These are phyloP conservation scores for Monascus ruber DNA, from an alignment of 2,329 filamentous ascomycete species.

Conservation along the genomic window DNA sequence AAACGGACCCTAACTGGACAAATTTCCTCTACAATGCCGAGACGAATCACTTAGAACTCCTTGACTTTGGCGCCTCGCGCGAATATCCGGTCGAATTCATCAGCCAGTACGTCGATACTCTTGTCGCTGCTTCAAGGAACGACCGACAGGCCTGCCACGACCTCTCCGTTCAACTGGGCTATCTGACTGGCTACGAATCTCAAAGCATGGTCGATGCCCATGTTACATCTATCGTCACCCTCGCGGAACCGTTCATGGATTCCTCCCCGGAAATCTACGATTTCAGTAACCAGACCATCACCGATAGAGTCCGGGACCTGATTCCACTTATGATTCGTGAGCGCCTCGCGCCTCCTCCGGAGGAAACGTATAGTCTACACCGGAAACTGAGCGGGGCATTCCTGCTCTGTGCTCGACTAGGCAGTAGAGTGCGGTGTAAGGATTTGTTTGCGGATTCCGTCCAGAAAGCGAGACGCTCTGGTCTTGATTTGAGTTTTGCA, in stretches of 20 bases:
- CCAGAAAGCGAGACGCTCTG: constrained; percentile 14
- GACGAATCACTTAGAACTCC: constrained; percentile 65
- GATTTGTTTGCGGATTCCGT: constrained; percentile 53
- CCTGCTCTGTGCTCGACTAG: constrained; percentile 74
- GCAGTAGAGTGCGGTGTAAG: constrained; percentile 69
- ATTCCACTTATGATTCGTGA: constrained; percentile 93
- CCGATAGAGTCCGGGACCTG: constrained; percentile 73
- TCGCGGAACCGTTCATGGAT: constrained; percentile 79
- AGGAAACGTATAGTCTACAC: constrained; percentile 94
- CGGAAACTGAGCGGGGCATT: constrained; percentile 93
- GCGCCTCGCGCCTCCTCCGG: constrained; percentile 77
- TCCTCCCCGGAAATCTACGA: constrained; percentile 76
- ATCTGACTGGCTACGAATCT: constrained; percentile 84
- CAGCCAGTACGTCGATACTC: constrained; percentile 62
- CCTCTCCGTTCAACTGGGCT: constrained; percentile 68
- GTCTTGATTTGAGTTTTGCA: constrained; percentile 3
- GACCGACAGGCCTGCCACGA: constrained; percentile 54
- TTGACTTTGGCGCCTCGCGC: constrained; percentile 89
- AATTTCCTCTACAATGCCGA: constrained; percentile 85
- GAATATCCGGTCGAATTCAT: constrained; percentile 77
- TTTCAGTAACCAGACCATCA: constrained; percentile 90
- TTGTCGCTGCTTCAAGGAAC: constrained; percentile 64
- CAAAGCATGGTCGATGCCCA: constrained; percentile 81
- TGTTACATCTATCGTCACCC: constrained; percentile 71
- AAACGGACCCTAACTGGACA: constrained; percentile 98